Evolutionary conservation across 441 rosid species (phyloP), one percentile per base, ranked within the genome.

Genomic region (Euphorbia celastroides): DNA sequence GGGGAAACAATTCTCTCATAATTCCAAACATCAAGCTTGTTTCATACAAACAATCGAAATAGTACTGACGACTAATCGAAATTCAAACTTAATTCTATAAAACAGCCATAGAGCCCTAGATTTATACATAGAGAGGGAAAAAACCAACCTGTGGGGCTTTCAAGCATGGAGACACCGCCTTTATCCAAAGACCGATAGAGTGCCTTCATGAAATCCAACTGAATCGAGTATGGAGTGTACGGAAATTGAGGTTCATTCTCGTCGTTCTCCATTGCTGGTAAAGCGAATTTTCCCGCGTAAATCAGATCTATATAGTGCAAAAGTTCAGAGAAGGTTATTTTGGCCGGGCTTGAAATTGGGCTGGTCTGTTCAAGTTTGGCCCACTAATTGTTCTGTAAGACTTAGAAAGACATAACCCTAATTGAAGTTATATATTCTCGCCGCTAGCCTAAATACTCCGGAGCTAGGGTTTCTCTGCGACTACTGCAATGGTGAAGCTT

Each of bases 121-220:
- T 3, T 46, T 46, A 17, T 46, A 57, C 7, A 5, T 2, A 19
- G 46, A 27, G 7, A 22, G 42, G 51, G 38, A 68, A 11, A 5
- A 11, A 17, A 62, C 42, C 42, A 36, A 36, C 98, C 97, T 0
- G 97, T 93, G 63, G 97, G 97, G 77, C 96, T 93, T 55, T 93
- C 95, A 68, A 93, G 96, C 91, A 93, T 87, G 87, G 97, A 87
- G 64, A 93, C 82, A 71, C 96, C 97, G 58, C 98, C 97, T 57
- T 74, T 77, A 38, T 90, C 95, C 50, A 93, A 77, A 58, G 75
- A 90, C 22, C 76, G 75, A 79, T 87, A 90, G 44, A 93, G 91
- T 1, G 95, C 86, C 19, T 76, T 79, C 97, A 93, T 90, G 85
- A 93, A 93, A 76, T 89, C 92, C 56, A 67, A 60, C 78, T 93